phyloP scores from a whole-genome alignment of 192 early-diverging fungal genomes.

The Kappamyces sp. region DNA sequence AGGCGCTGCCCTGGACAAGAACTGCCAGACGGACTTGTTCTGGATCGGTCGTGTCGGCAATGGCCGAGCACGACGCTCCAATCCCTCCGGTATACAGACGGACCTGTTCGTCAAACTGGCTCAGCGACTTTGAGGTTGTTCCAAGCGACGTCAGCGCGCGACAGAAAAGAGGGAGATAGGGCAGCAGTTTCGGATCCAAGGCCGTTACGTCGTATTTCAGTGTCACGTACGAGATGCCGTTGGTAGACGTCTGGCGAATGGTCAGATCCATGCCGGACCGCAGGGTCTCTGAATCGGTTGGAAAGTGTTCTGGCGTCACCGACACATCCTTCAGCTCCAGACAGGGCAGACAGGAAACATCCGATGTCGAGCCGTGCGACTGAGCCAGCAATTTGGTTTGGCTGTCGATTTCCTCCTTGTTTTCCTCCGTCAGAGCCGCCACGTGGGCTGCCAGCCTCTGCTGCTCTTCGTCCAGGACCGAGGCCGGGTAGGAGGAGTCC shows the following conservation, averaged over 20 bases:
- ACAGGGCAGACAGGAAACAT: constrained; percentile 77
- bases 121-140: constrained; percentile 47
- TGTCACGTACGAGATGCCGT: constrained; percentile 86
- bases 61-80: constrained; percentile 54
- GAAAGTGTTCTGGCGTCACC: constrained; percentile 52
- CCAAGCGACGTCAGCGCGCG: constrained; percentile 36
- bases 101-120: constrained; percentile 82
- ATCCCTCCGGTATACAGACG: constrained; percentile 82
- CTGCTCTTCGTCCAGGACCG: constrained; percentile 59
- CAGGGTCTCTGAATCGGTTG: constrained; percentile 37
- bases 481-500: constrained; percentile 53
- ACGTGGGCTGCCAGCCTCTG: constrained; percentile 59
- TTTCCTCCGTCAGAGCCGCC: constrained; percentile 47
- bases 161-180: constrained; percentile 18
- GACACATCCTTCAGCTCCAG: constrained; percentile 75
- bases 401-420: constrained; percentile 54
- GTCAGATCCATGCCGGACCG: constrained; percentile 6
- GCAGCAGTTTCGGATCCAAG: constrained; percentile 18
- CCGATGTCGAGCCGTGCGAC: constrained; percentile 70
- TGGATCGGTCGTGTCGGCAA: constrained; percentile 37
- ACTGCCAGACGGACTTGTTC: constrained; percentile 1
- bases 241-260: constrained; percentile 69
- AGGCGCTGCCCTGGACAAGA: not conserved
- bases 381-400: constrained; percentile 63
- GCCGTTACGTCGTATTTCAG: constrained; percentile 9